Conservation (phyloP, 768 basidiomycete species). For the Trametes cinnabarina region DNA sequence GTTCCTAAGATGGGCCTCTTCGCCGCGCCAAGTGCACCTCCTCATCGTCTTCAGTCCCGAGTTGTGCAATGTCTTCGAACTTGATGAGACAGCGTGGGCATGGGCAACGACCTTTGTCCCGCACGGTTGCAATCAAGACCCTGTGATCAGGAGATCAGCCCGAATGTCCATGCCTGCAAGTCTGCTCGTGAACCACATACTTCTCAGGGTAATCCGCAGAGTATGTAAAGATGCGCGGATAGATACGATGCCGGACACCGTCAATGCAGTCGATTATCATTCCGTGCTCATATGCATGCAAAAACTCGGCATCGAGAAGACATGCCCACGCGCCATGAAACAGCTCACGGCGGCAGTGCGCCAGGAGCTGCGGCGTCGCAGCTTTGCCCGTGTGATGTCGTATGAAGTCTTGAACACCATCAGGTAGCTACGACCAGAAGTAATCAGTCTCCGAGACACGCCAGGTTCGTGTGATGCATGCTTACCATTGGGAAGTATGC, state of each 20-base stretch:
- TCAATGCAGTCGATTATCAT: constrained; percentile 28
- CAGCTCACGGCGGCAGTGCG: constrained; percentile 32
- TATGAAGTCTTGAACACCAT: constrained; percentile 31
- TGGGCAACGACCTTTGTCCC: constrained; percentile 28
- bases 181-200: no score
- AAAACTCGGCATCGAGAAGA: constrained; percentile 23
- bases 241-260: constrained; percentile 24
- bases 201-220: constrained; percentile 35
- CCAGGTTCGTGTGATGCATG: neutral
- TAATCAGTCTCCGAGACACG: no score
- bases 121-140: neutral
- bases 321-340: constrained; percentile 28
- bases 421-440: constrained; percentile 38
- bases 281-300: constrained; percentile 24
- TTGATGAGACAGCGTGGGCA: constrained; percentile 31
- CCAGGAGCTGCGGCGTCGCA: constrained; percentile 21
- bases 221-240: constrained; percentile 27
- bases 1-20: neutral
- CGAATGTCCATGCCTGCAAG: no score
- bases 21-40: neutral
- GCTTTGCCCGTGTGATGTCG: constrained; percentile 1
- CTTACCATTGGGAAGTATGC: constrained; percentile 44
- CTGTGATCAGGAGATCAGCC: neutral
- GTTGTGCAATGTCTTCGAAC: constrained; percentile 14
- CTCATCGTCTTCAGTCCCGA: constrained; percentile 19